Evolutionary conservation across 2,329 filamentous ascomycete genomes (phyloP), one percentile per base, ranked within the genome.

Genomic region (Ramularia endophylla): DNA sequence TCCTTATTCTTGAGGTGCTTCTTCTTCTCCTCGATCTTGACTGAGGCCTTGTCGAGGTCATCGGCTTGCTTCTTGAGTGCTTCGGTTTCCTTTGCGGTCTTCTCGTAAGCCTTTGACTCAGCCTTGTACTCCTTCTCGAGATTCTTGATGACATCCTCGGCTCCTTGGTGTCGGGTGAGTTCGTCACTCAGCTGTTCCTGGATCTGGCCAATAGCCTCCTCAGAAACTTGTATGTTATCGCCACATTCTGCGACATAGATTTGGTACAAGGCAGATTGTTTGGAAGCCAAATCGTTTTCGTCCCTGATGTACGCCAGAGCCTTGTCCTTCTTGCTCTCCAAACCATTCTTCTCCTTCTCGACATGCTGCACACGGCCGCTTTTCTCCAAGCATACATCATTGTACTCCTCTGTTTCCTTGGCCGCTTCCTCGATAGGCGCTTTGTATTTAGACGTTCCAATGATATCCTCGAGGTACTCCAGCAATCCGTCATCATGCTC

Each of bases 361-460:
- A 98, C 92, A 57, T 95, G 90, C 65, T 97, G 88, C 1, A 98
- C 92, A 48, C 94, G 85, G 27, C 81, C 85, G 54, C 85, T 95
- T 72, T 98, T 98, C 65, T 98, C 92, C 56, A 87, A 74, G 60
- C 92, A 98, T 2, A 94, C 79, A 56, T 98, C 92, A 60, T 98
- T 98, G 40, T 97, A 75, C 1, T 80, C 81, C 65, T 98, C 92
- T 0, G 95, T 87, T 64, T 97, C 87, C 1, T 83, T 70, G 0
- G 88, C 90, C 1, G 89, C 83, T 67, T 98, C 92, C 55, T 98
- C 92, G 49, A 98, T 98, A 0, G 92, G 90, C 0, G 85, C 78
- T 68, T 98, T 98, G 71, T 98, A 98, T 63, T 95, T 95, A 5
- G 92, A 97, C 0, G 92, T 98, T 48, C 94, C 92, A 55, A 98